These are phyloP conservation scores for Leucosporidium scottii DNA, from an alignment of 768 basidiomycete species.

Conservation along the genomic window DNA sequence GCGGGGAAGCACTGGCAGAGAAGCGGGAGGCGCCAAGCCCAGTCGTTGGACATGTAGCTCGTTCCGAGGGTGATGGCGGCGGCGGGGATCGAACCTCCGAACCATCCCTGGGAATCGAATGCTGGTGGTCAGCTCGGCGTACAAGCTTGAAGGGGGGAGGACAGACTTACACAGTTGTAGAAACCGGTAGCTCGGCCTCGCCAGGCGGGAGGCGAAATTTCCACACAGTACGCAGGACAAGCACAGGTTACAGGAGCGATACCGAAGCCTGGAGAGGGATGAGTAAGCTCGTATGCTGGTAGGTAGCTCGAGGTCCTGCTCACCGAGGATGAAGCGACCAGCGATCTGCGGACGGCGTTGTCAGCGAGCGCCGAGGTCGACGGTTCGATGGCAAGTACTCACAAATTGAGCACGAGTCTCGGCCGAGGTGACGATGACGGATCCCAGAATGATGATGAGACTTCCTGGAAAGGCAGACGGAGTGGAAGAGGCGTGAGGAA, in stretches of 20 bases:
- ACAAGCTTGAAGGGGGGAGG: no score
- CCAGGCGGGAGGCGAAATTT: slow-evolving; percentile 37
- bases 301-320: no score
- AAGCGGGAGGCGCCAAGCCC: slow-evolving; percentile 53
- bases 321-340: not conserved
- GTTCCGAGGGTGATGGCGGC: slow-evolving; percentile 30
- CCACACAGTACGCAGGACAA: slow-evolving; percentile 40
- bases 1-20: slow-evolving; percentile 52
- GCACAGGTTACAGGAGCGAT: slow-evolving; percentile 39
- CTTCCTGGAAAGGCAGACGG: slow-evolving; percentile 4
- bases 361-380: no score
- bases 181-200: slow-evolving; percentile 17
- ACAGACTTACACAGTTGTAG: slow-evolving; percentile 5
- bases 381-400: no score
- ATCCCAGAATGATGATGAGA: not conserved
- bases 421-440: not conserved
- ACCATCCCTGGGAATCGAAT: slow-evolving; percentile 5
- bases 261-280: slow-evolving; percentile 32
- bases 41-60: slow-evolving; percentile 7
- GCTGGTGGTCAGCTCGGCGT: no score
- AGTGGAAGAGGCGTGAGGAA: no score
- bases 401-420: not conserved
- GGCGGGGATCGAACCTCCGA: slow-evolving; percentile 30
- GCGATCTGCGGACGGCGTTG: no score
- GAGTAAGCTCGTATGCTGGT: no score